phyloP scores from a whole-genome alignment of 345 rosid genomes.

The Ricinus communis region DNA sequence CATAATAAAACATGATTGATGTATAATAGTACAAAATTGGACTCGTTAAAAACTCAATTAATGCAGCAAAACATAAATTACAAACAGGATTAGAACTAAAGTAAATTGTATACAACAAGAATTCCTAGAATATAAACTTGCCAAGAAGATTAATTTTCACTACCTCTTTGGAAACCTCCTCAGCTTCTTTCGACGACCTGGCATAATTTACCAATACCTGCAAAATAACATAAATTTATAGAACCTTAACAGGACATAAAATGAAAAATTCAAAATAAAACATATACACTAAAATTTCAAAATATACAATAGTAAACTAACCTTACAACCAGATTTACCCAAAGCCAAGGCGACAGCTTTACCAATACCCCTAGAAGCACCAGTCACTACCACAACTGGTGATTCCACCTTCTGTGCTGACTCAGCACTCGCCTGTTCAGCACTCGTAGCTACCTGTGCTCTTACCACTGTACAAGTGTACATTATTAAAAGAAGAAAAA shows the following conservation, averaged over 20 bases:
- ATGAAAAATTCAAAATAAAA: too few relatives aligned
- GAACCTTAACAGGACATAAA: too few relatives aligned
- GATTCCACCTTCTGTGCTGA: conserved; percentile 58
- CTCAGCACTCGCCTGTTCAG: conserved; percentile 46
- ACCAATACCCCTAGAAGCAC: conserved; percentile 99
- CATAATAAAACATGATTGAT: too few relatives aligned
- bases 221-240: conserved; percentile 3
- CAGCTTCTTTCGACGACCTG: conserved; percentile 93
- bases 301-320: conserved; percentile 4
- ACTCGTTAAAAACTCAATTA: too few relatives aligned
- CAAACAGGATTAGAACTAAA: too few relatives aligned
- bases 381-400: conserved; percentile 84
- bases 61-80: too few relatives aligned
- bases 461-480: conserved; percentile 46
- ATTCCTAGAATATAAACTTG: too few relatives aligned
- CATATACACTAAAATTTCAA: too few relatives aligned
- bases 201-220: conserved; percentile 97
- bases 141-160: not conserved
- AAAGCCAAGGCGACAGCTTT: conserved; percentile 85
- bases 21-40: too few relatives aligned
- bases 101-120: too few relatives aligned
- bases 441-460: conserved; percentile 64
- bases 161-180: conserved; percentile 89
- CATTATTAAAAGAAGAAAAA: too few relatives aligned
- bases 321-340: conserved; percentile 71